These are phyloP conservation scores for Blastobotrys chiropterorum DNA, from an alignment of 805 yeast species.

Conservation along the genomic window DNA sequence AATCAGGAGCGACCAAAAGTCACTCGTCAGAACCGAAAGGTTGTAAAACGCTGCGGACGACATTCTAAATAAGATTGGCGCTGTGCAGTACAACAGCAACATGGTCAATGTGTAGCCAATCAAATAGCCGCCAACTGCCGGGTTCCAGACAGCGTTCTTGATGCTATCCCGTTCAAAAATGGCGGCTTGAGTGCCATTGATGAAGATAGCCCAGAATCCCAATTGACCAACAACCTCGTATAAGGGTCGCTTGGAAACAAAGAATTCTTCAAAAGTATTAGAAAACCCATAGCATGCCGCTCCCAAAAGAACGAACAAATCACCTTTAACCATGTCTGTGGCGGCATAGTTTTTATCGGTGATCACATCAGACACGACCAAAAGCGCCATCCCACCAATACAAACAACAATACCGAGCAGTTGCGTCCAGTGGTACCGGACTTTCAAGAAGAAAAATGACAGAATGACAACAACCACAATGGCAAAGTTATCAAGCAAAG, in stretches of 20 bases:
- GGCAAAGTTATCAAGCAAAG: constrained; percentile 40
- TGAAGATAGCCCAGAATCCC: constrained; percentile 37
- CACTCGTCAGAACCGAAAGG: constrained; percentile 38
- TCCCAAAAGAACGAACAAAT: constrained; percentile 38
- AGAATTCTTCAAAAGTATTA: constrained; percentile 38
- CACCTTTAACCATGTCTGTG: constrained; percentile 38
- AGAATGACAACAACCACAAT: constrained; percentile 39
- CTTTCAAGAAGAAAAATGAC: constrained; percentile 37
- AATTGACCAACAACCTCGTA: constrained; percentile 40
- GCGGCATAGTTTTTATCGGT: constrained; percentile 38
- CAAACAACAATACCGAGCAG: constrained; percentile 35
- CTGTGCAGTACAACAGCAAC: constrained; percentile 36
- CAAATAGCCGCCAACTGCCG: constrained; percentile 38
- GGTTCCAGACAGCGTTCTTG: constrained; percentile 34
- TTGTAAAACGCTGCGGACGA: constrained; percentile 43
- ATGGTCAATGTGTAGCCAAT: constrained; percentile 37
- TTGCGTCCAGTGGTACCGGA: constrained; percentile 42
- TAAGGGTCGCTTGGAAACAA: constrained; percentile 40
- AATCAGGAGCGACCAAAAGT: constrained; percentile 40
- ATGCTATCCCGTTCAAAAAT: constrained; percentile 37
- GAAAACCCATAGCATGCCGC: constrained; percentile 42
- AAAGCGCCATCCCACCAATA: constrained; percentile 39
- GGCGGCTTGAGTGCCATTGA: constrained; percentile 40
- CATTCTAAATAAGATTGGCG: constrained; percentile 40
- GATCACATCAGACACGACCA: constrained; percentile 36